Conservation (phyloP, 371 early-diverging fungal genomes). For the Amoeboradix gromovi region DNA sequence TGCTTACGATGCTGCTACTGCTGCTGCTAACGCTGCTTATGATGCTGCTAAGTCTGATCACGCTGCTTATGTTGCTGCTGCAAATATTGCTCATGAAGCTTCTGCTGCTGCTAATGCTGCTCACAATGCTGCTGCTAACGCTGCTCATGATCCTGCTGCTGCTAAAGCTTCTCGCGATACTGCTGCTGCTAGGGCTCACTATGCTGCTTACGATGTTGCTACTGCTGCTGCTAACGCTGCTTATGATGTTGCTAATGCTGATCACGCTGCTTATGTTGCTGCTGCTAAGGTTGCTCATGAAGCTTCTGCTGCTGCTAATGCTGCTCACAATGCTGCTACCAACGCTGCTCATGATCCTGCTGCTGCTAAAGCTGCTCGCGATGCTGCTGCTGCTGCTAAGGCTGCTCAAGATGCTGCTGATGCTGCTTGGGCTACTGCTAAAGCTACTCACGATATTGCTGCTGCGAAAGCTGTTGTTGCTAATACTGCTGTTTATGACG, state of each 20-base stretch:
- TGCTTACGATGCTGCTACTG: constrained; percentile 4
- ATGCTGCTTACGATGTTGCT: constrained; percentile 3
- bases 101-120: constrained; percentile 6
- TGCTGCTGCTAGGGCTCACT: too few species aligned
- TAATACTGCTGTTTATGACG: too few species aligned
- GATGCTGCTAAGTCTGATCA: constrained; percentile 7
- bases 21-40: constrained; percentile 2
- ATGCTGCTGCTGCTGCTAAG: neutral
- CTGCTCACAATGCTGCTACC: constrained; percentile 4
- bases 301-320: constrained; percentile 8
- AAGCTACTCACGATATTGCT: constrained; percentile 2
- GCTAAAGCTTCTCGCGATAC: too few species aligned
- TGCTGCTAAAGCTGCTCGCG: constrained; percentile 6
- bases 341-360: constrained; percentile 3
- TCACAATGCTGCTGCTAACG: constrained; percentile 4
- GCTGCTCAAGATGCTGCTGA: constrained; percentile 3
- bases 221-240: constrained; percentile 2
- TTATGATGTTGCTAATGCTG: constrained; percentile 8
- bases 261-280: constrained; percentile 7
- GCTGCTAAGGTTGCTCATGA: constrained; percentile 3
- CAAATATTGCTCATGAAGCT: constrained; percentile 5
- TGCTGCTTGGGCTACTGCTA: constrained; percentile 1
- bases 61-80: constrained; percentile 7
- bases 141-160: constrained; percentile 3
- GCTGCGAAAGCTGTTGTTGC: constrained; percentile 5